phyloP scores from a whole-genome alignment of 345 rosid species.

The Lepidium didymum region DNA sequence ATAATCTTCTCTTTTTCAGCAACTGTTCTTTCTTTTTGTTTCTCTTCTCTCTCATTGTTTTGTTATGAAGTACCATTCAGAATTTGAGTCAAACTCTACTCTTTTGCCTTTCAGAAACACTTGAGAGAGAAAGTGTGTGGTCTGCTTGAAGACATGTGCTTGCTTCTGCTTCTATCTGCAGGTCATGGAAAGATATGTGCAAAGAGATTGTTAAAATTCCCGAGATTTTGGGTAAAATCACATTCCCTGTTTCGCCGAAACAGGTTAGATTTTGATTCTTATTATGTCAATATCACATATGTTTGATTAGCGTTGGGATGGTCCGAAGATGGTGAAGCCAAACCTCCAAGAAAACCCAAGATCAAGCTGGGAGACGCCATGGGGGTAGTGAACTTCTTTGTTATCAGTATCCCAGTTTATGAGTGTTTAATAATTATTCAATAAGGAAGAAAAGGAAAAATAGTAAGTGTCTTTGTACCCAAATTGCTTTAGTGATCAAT shows the following conservation, averaged over 20 bases:
- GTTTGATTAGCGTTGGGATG: no score
- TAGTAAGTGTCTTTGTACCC: not conserved
- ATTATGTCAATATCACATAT: no score
- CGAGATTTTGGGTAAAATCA: constrained; percentile 78
- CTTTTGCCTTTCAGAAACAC: constrained; percentile 17
- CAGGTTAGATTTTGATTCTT: no score
- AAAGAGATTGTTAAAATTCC: constrained; percentile 77
- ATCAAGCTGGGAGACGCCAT: constrained; percentile 27
- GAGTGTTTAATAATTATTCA: not conserved
- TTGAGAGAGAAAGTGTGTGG: constrained; percentile 37
- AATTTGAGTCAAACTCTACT: no score
- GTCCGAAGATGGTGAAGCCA: constrained; percentile 30
- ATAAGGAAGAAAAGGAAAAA: not conserved
- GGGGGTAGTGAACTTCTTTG: constrained; percentile 10
- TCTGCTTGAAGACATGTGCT: constrained; percentile 85
- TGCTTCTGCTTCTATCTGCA: constrained; percentile 91
- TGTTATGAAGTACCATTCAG: no score
- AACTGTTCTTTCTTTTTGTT: constrained; percentile 9
- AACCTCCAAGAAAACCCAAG: constrained; percentile 21
- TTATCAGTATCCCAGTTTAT: not conserved
- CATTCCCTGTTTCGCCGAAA: constrained; percentile 83
- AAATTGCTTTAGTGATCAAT: not conserved
- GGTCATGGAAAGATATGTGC: constrained; percentile 94
- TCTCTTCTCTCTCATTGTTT: no score
- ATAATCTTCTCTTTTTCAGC: constrained; percentile 54